phyloP scores from a whole-genome alignment of 139 green algal genomes.

The Closterium sp. region DNA sequence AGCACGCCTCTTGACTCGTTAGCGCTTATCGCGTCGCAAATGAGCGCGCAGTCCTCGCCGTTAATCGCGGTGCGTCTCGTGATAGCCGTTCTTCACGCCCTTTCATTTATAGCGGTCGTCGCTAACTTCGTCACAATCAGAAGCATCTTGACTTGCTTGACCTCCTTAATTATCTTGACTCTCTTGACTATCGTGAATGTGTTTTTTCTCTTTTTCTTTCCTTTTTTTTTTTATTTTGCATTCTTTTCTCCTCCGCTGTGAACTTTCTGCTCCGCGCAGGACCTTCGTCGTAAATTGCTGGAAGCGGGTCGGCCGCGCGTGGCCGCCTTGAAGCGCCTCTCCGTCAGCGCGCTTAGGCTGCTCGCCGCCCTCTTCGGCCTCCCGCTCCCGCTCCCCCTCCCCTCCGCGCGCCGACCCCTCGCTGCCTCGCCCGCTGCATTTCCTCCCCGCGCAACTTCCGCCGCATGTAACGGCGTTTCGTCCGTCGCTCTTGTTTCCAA shows the following conservation, averaged over 20 bases:
- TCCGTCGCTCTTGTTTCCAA: background rate
- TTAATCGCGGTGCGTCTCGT: background rate
- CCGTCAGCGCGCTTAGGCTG: background rate
- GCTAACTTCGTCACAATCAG: no score
- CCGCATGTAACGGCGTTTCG: background rate
- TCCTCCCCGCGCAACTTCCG: background rate
- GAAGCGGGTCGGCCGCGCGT: background rate
- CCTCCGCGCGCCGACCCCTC: background rate
- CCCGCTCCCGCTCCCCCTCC: background rate
- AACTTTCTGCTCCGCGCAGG: background rate
- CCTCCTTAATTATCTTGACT: no score
- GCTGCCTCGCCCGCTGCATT: background rate
- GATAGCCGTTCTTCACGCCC: background rate
- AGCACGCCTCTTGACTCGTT: background rate
- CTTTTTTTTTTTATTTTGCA: background rate
- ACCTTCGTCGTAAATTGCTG: background rate
- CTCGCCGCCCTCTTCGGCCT: background rate
- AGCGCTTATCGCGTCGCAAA: background rate
- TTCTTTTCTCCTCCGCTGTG: background rate
- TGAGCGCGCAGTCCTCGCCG: background rate
- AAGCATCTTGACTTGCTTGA: no score
- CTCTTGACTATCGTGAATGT: no score
- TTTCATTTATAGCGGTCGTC: background rate
- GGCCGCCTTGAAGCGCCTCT: background rate
- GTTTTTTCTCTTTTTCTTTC: no score